Percentiles rank a stretch among this genome's conserved stretches.
phyloP scores from a whole-genome alignment of 2,329 filamentous ascomycete species.

The Apiospora malaysiana region DNA sequence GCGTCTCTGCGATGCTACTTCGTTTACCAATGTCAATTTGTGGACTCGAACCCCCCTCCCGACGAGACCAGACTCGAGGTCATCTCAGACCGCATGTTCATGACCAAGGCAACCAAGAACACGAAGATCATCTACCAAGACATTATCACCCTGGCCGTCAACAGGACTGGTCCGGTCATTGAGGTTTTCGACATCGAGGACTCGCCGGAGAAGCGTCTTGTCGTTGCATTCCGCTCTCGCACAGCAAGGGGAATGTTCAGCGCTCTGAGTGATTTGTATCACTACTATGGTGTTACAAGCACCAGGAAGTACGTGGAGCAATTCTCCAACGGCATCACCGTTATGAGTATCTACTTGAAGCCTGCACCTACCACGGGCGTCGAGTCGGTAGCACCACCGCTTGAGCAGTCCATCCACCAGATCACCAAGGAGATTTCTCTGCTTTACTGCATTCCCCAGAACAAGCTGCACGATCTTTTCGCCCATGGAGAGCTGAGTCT shows the following conservation, averaged over 20 bases:
- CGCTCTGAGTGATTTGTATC: constrained; percentile 92
- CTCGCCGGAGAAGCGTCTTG: constrained; percentile 88
- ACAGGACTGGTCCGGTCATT: constrained; percentile 90
- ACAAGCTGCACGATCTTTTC: constrained; percentile 92
- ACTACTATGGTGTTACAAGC: constrained; percentile 97
- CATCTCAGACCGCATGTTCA: constrained; percentile 91
- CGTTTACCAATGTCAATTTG: constrained; percentile 95
- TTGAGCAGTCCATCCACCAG: constrained; percentile 95
- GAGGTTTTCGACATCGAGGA: constrained; percentile 97
- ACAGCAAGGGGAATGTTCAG: constrained; percentile 95
- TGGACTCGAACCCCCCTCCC: constrained; percentile 72
- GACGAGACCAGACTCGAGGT: constrained; percentile 88
- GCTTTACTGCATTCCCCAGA: constrained; percentile 96
- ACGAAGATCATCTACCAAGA: constrained; percentile 96
- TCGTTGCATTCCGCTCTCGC: constrained; percentile 92
- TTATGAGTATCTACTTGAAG: constrained; percentile 94
- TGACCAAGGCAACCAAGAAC: constrained; percentile 94
- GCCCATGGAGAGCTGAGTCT: constrained; percentile 84
- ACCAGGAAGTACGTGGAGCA: constrained; percentile 98
- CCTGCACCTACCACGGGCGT: constrained; percentile 63
- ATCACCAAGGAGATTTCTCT: constrained; percentile 99
- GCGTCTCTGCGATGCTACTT: constrained; percentile 96
- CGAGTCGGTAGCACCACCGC: constrained; percentile 70
- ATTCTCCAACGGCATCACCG: constrained; percentile 97
- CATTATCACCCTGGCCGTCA: constrained; percentile 85